These are phyloP conservation scores for Salix arbutifolia DNA, from an alignment of 345 rosid genomes.

Conservation along the genomic window DNA sequence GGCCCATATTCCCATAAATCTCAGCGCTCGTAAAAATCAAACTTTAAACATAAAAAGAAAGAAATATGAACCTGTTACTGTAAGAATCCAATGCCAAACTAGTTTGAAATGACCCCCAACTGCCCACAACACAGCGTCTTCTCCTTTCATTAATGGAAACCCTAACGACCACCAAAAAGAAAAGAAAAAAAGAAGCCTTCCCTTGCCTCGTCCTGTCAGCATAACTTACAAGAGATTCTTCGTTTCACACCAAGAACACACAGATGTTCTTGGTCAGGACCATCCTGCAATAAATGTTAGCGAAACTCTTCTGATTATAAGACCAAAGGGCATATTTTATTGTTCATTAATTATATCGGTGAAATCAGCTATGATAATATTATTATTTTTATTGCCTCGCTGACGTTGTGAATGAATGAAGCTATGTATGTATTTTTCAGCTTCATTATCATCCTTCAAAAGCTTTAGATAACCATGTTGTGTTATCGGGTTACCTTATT, in stretches of 20 bases:
- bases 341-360: no score
- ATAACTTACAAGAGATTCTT: neutral
- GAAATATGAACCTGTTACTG: neutral
- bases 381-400: neutral
- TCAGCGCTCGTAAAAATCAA: neutral
- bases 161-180: no score
- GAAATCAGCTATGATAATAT: no score
- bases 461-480: no score
- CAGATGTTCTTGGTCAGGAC: conserved; percentile 21
- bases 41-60: neutral
- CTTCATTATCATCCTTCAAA: no score
- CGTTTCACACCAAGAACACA: conserved; percentile 20
- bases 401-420: no score
- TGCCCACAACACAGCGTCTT: conserved; percentile 14
- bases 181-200: neutral
- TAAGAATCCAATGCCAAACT: conserved; percentile 42
- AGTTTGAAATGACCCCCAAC: conserved; percentile 33
- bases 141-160: conserved; percentile 3
- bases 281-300: conserved; percentile 27
- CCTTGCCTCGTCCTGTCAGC: neutral
- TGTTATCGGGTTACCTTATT: no score
- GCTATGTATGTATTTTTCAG: no score
- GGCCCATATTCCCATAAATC: neutral
- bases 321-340: conserved; percentile 23
- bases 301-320: neutral